Base-by-base conservation (phyloP, 257 asterid genomes). In the Nemophila menziesii region DNA sequence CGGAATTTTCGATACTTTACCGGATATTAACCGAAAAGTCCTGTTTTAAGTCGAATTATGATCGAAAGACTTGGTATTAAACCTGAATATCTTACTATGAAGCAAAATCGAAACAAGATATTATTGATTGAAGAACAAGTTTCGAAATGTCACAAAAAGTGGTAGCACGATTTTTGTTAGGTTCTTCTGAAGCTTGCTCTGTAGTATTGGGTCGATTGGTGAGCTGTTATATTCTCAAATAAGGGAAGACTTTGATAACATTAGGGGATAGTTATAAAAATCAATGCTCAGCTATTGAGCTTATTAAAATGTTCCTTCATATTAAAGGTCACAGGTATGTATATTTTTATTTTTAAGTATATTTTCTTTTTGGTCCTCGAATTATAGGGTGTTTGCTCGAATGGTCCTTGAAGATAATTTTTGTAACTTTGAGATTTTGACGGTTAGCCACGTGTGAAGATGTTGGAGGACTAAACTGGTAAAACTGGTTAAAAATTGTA, bases 41-140 rank as follows among this genome's bases (percentile, higher is more conserved):
- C 84, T 6, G 61, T 58, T 46, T 70, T 71, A 50, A 78, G 67
- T 75, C 85, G 93, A 54, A 84, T 89, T 50, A 80, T 89, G 95
- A 89, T 89, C 46, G 97, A 89, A 84, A 72, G 97, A 72, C 93
- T 89, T 47, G 97, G 93, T 52, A 83, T 87, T 64, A 75, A 75
- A 58, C 78, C 95, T 27, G 95, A 82, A 57, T 83, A 75, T 63
- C 93, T 80, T 39, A 84, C 65, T 72, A 78, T 78, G 81, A 93
- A 84, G 65, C 82, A 76, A 44, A 77, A 52, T 16, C n/a, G n/a
- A n/a, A n/a, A n/a, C n/a, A 64, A 55, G 71, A 78, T 72, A 57
- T 56, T 69, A 66, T 73, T 74, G 54, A 58, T 85, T 72, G 66
- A 67, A 54, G 90, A 81, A 49, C 96, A 85, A 74, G 98, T 94